Percentiles rank a stretch among this genome's conserved stretches.
These are phyloP conservation scores for Gymnopilus junonius DNA, from an alignment of 768 basidiomycete species.

Conservation along the genomic window DNA sequence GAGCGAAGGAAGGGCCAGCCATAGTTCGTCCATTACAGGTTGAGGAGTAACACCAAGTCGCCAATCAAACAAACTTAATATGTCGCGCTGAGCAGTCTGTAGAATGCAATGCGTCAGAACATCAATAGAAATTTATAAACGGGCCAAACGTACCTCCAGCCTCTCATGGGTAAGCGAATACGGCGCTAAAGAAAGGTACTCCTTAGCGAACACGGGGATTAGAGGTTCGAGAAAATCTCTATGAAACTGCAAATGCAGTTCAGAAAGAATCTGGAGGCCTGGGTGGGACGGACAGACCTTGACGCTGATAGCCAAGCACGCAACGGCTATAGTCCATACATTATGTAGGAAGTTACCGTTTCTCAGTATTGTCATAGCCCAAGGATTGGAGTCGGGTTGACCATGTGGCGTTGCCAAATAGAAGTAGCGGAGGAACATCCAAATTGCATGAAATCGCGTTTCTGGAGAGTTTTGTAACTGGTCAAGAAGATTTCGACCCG, in stretches of 20 bases:
- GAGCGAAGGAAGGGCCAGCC: conserved; percentile 57
- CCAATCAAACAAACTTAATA: conserved; percentile 52
- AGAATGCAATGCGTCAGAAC: background rate
- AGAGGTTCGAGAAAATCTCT: conserved; percentile 66
- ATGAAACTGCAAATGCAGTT: conserved; percentile 48
- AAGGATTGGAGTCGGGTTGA: background rate
- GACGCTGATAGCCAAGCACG: conserved; percentile 61
- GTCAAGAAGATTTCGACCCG: conserved; percentile 45
- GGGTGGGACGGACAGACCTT: conserved; percentile 45
- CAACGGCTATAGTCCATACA: conserved; percentile 64
- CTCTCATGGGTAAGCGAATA: conserved; percentile 48
- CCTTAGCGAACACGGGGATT: conserved; percentile 50
- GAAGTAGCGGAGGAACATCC: conserved; percentile 64
- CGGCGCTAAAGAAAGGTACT: conserved; percentile 56
- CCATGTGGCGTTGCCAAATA: conserved; percentile 36
- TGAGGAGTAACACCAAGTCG: conserved; percentile 57
- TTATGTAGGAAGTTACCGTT: conserved; percentile 18
- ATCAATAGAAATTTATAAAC: background rate
- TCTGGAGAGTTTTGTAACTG: conserved; percentile 58
- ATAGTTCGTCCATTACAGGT: conserved; percentile 61
- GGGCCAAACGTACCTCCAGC: conserved; percentile 50
- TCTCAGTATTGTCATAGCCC: background rate
- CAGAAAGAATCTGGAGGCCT: background rate
- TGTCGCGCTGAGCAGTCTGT: conserved; percentile 60
- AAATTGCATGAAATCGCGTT: conserved; percentile 68